Conservation (phyloP, 768 basidiomycete genomes). For the Austroboletus festivus region DNA sequence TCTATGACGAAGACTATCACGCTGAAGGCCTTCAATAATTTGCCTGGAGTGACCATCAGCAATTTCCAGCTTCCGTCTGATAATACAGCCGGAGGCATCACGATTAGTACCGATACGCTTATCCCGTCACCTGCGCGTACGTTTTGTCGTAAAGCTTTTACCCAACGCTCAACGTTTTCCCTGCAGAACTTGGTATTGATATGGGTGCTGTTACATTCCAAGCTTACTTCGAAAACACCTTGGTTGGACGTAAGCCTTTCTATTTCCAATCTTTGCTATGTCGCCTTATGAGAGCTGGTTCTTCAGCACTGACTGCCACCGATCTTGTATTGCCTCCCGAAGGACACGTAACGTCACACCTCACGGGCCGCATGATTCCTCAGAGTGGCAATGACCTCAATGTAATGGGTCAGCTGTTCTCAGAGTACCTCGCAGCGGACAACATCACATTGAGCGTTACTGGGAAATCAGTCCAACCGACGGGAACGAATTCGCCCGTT, state of each 20-base stretch:
- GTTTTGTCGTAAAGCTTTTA: slow-evolving; percentile 28
- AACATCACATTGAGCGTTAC: slow-evolving; percentile 59
- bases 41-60: slow-evolving; percentile 67
- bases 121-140: slow-evolving; percentile 66
- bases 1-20: slow-evolving; percentile 56
- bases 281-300: neutral
- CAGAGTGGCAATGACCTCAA: slow-evolving; percentile 54
- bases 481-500: slow-evolving; percentile 48
- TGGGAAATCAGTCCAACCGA: slow-evolving; percentile 60
- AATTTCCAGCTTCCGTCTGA: slow-evolving; percentile 71
- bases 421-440: slow-evolving; percentile 58
- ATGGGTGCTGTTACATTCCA: slow-evolving; percentile 64
- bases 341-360: slow-evolving; percentile 46
- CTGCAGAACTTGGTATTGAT: slow-evolving; percentile 65
- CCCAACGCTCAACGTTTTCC: slow-evolving; percentile 5
- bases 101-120: slow-evolving; percentile 60
- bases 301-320: slow-evolving; percentile 48
- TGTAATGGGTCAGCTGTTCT: slow-evolving; percentile 60
- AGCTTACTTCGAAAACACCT: slow-evolving; percentile 51
- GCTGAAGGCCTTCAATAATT: slow-evolving; percentile 67
- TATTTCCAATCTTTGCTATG: neutral
- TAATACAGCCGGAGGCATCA: slow-evolving; percentile 65
- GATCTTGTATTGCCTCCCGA: slow-evolving; percentile 50
- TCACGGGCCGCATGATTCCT: slow-evolving; percentile 63
- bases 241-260: slow-evolving; percentile 58